A percentile compares a stretch with the other conserved stretches of the same genome.
Conservation (phyloP, 306 rosid species). For the Rosa persica region DNA sequence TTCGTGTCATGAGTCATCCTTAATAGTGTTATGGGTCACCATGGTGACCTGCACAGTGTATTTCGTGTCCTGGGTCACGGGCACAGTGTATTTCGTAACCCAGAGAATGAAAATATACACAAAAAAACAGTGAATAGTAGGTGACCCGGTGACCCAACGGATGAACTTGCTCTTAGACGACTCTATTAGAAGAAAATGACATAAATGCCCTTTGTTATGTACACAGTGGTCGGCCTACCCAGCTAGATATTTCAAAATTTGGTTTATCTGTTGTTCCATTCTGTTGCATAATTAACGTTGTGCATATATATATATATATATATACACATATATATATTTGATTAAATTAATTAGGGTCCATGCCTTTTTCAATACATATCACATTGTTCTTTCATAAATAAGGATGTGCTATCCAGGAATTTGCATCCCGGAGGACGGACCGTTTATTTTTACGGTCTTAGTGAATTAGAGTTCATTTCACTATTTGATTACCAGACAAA, state of each 20-base stretch:
- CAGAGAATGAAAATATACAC: too few species aligned
- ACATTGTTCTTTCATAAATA: not conserved
- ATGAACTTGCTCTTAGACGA: not conserved
- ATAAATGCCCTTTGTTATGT: not conserved
- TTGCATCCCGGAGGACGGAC: too few species aligned
- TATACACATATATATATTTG: too few species aligned
- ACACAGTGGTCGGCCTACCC: not conserved
- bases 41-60: too few species aligned
- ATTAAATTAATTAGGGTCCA: too few species aligned
- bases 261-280: conserved; percentile 33
- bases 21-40: too few species aligned
- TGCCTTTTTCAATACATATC: not conserved
- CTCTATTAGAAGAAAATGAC: conserved; percentile 11
- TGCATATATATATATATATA: not conserved
- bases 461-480: not conserved
- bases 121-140: too few species aligned
- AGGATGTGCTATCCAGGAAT: not conserved
- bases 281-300: conserved; percentile 1
- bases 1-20: too few species aligned
- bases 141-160: too few species aligned
- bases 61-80: too few species aligned
- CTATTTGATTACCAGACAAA: not conserved
- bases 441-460: not conserved
- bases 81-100: too few species aligned
- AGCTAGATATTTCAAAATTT: conserved; percentile 17